Base-by-base conservation (phyloP, 2,329 filamentous ascomycete species). In the Amylocarpus encephaloides region DNA sequence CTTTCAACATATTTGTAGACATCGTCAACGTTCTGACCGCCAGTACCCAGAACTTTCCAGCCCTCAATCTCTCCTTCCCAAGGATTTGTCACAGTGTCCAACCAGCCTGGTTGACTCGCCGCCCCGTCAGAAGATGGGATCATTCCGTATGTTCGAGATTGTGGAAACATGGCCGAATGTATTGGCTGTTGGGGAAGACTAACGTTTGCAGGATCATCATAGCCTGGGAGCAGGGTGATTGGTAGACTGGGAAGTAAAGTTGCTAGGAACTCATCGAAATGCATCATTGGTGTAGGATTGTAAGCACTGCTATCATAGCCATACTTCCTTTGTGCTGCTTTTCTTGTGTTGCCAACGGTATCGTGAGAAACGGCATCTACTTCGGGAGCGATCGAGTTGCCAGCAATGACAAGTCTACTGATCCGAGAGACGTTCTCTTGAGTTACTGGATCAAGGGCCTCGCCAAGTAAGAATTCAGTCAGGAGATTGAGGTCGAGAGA, bases 1-100 rank as follows among this genome's bases (percentile, higher is more conserved):
- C 80, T 83, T 50, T 85, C 82, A 22, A 97, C 78, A 64, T 98
- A 98, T 67, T 92, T 93, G 68, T 90, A 88, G 2, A 97, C 81
- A 67, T 98, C 94, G 61, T 95, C 87, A 2, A 98, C 79, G 47
- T 95, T 95, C 70, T 98, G 93, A 0, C 93, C 93, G 33, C 88
- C 86, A 0, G 87, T 93, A 10, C 87, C 91, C 40, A 96, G 77
- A 6, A 97, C 71, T 39, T 88, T 79, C 85, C 89, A 95, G 1
- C 93, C 94, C 49, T 95, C 90, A 0, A 98, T 70, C 65, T 95
- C 88, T 18, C 83, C 89, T 61, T 94, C 86, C 83, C 87, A 95
- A 0, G 93, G 93, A 63, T 98, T 98, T 4, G 93, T 97, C 42
- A 91, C 87, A 5, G 79, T 77, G 67, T 97, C 88, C 47, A 98